A percentile compares a stretch with the other conserved stretches of the same genome.
Conservation (phyloP, 169 alveolate species). For the Cryptosporidium xiaoi region DNA sequence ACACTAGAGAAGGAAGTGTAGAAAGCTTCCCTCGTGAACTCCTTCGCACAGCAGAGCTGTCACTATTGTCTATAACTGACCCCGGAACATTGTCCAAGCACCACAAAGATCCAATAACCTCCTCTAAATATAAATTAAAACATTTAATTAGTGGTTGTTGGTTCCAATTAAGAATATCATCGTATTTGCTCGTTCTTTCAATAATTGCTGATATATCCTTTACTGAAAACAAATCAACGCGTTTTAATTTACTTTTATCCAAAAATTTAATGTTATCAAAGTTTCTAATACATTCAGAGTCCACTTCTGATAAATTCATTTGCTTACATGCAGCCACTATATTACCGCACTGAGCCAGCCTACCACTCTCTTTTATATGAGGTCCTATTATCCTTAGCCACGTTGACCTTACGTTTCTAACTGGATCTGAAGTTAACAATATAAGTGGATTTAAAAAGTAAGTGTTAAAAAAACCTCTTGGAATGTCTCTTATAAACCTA, state of each 20-base stretch:
- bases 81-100: conserved; percentile 69
- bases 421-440: conserved; percentile 58
- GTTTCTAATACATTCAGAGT: conserved; percentile 39
- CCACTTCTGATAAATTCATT: conserved; percentile 37
- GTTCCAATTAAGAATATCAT: conserved; percentile 54
- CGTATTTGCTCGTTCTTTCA: conserved; percentile 23
- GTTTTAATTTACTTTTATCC: conserved; percentile 55
- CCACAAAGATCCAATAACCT: conserved; percentile 70
- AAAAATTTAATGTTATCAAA: conserved; percentile 27
- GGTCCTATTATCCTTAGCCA: conserved; percentile 69
- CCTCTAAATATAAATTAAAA: conserved; percentile 52
- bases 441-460: conserved; percentile 57
- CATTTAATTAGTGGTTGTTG: conserved; percentile 68
- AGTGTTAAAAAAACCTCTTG: conserved; percentile 50
- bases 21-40: too few species aligned
- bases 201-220: conserved; percentile 52
- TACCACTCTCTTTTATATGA: conserved; percentile 67
- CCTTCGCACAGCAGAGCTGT: too few species aligned
- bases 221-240: conserved; percentile 35
- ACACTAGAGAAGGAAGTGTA: neutral
- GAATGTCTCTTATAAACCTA: conserved; percentile 69
- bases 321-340: conserved; percentile 72
- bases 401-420: conserved; percentile 51
- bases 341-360: conserved; percentile 68
- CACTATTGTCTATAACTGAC: conserved; percentile 3